Percentiles rank a stretch among this genome's conserved stretches.
Conservation (phyloP, 192 early-diverging fungal genomes). For the Piromyces finnis region DNA sequence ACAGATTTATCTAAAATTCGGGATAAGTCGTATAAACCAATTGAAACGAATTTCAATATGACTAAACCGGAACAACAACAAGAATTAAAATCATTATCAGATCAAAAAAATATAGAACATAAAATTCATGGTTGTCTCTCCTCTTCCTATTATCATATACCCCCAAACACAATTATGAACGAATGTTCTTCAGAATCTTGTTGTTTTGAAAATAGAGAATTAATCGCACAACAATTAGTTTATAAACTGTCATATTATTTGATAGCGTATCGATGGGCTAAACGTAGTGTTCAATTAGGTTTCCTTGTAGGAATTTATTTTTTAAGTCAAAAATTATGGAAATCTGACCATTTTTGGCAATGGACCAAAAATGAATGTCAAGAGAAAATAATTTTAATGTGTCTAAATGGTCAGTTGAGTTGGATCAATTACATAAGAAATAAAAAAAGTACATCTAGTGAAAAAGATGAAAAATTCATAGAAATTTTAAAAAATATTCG, state of each 20-base stretch:
- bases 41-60: no score
- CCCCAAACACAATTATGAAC: background rate
- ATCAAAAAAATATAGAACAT: background rate
- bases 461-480: background rate
- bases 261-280: background rate
- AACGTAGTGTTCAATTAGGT: background rate
- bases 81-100: background rate
- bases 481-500: background rate
- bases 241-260: background rate
- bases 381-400: background rate
- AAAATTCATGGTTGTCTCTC: background rate
- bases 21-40: no score
- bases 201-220: background rate
- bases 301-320: background rate
- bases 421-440: background rate
- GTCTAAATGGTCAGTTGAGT: background rate
- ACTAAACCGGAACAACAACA: background rate
- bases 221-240: background rate
- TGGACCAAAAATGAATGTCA: background rate
- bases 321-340: background rate
- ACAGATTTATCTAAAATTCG: no score
- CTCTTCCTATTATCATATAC: background rate
- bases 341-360: background rate
- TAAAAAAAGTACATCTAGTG: background rate
- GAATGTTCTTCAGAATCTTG: background rate